Conservation (phyloP, 169 alveolate genomes). For the Plasmodium malariae region DNA sequence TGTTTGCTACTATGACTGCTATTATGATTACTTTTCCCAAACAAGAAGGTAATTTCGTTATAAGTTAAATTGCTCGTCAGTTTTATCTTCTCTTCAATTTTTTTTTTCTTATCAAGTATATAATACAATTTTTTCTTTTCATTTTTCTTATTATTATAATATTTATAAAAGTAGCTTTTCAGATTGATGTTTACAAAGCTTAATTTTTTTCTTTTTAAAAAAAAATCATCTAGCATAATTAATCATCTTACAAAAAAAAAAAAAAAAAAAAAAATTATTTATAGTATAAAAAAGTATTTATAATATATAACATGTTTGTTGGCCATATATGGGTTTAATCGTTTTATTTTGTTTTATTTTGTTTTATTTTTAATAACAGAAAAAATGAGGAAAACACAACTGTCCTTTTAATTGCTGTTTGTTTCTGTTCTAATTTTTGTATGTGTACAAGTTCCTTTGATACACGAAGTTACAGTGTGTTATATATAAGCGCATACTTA, state of each 20-base stretch:
- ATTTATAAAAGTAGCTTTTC: slow-evolving; percentile 20
- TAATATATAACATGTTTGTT: too few relatives aligned
- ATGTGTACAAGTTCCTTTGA: too few relatives aligned
- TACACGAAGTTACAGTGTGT: too few relatives aligned
- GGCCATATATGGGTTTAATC: too few relatives aligned
- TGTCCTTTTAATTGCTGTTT: too few relatives aligned
- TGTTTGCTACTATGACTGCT: too few relatives aligned
- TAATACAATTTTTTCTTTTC: neutral
- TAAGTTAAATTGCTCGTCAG: neutral
- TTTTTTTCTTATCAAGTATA: slow-evolving; percentile 3
- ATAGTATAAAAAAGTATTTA: too few relatives aligned
- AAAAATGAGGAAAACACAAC: too few relatives aligned
- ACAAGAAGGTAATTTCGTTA: slow-evolving; percentile 16
- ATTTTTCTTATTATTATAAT: slow-evolving; percentile 10
- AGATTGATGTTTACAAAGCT: slow-evolving; percentile 15
- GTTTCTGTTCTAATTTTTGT: too few relatives aligned
- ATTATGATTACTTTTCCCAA: neutral
- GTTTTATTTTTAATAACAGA: too few relatives aligned
- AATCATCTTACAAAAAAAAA: slow-evolving; percentile 19
- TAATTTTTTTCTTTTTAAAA: slow-evolving; percentile 39
- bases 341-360: too few relatives aligned
- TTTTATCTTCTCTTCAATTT: slow-evolving; percentile 11
- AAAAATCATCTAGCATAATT: slow-evolving; percentile 53
- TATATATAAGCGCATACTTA: too few relatives aligned
- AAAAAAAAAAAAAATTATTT: slow-evolving; percentile 6